phyloP scores from a whole-genome alignment of 495 filamentous ascomycete species.

The Xylaria venustula region DNA sequence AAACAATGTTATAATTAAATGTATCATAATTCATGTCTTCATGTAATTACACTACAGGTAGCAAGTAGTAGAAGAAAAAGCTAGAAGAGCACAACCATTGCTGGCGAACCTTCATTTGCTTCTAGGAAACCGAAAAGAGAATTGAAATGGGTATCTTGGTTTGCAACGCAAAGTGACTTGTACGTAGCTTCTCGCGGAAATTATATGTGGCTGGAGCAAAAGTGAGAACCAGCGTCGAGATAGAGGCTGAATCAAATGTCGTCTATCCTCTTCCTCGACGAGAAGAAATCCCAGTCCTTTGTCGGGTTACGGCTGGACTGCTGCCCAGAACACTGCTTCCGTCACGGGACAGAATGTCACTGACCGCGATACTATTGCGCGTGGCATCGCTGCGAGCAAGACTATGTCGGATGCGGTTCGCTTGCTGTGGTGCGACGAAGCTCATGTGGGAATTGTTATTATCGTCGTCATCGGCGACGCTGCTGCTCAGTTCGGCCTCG shows the following conservation, averaged over 20 bases:
- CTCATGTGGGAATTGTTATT: constrained; percentile 20
- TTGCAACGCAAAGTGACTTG: neutral
- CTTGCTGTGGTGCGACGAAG: constrained; percentile 25
- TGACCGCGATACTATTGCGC: constrained; percentile 51
- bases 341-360: constrained; percentile 46
- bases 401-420: constrained; percentile 24
- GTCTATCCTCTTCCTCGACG: constrained; percentile 20
- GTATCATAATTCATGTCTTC: constrained; percentile 29
- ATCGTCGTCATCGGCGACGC: constrained; percentile 41
- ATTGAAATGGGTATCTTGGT: constrained; percentile 17
- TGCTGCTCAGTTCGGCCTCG: constrained; percentile 60
- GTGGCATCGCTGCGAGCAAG: constrained; percentile 39
- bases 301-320: constrained; percentile 40
- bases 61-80: neutral
- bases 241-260: neutral
- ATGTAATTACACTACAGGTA: constrained; percentile 8
- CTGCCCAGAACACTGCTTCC: constrained; percentile 48
- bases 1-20: constrained; percentile 25
- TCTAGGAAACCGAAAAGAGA: constrained; percentile 14
- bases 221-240: neutral
- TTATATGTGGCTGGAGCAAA: too few species aligned
- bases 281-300: constrained; percentile 13
- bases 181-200: too few species aligned
- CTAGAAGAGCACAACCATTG: constrained; percentile 10
- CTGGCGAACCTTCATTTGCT: constrained; percentile 4